Percentiles rank a stretch among this genome's conserved stretches.
These are phyloP conservation scores for Gomphus sp. DNA, from an alignment of 1,284 basidiomycete genomes.

Conservation along the genomic window DNA sequence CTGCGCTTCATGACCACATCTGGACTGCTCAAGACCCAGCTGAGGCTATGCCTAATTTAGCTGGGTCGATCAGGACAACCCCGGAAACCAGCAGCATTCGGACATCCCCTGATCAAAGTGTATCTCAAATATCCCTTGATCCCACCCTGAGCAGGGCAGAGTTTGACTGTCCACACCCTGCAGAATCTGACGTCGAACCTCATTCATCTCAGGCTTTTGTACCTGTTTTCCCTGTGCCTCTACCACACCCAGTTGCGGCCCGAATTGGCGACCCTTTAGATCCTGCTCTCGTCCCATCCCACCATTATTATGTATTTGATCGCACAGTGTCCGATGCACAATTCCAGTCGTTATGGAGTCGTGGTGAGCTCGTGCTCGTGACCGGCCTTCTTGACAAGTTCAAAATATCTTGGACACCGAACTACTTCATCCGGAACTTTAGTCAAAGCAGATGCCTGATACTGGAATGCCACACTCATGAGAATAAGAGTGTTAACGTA, in stretches of 20 bases:
- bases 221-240: constrained; percentile 7
- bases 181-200: not conserved
- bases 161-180: not conserved
- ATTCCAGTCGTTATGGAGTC: constrained; percentile 65
- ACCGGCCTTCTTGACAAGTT: constrained; percentile 54
- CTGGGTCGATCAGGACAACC: constrained; percentile 8
- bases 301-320: constrained; percentile 35
- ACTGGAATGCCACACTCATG: constrained; percentile 71
- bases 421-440: constrained; percentile 68
- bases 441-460: constrained; percentile 62
- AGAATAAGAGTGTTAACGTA: constrained; percentile 54
- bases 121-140: not conserved
- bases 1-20: not conserved
- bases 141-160: not conserved
- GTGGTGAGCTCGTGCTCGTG: constrained; percentile 71
- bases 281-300: constrained; percentile 28
- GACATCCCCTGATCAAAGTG: constrained; percentile 1
- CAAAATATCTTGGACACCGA: constrained; percentile 69
- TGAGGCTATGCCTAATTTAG: not conserved
- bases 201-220: not conserved
- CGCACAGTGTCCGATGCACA: constrained; percentile 26
- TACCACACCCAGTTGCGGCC: constrained; percentile 11
- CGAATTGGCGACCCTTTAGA: constrained; percentile 14
- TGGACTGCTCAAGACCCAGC: not conserved
- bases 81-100: constrained; percentile 8